phyloP scores from a whole-genome alignment of 2,329 filamentous ascomycete genomes.

The Pseudocercospora musae region DNA sequence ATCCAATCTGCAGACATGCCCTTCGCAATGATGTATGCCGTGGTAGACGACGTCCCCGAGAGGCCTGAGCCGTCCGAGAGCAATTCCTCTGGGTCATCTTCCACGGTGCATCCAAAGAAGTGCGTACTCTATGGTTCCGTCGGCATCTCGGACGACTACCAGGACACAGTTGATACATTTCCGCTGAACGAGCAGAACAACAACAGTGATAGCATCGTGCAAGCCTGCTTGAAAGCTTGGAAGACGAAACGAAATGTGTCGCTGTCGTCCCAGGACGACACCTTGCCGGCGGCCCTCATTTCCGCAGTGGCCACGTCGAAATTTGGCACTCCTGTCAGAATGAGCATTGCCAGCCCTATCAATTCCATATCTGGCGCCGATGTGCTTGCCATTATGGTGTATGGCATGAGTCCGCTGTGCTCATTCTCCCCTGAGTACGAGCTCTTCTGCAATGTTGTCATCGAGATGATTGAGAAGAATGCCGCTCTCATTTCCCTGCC shows the following conservation, averaged over 20 bases:
- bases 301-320: constrained; percentile 34
- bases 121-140: constrained; percentile 29
- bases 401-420: constrained; percentile 40
- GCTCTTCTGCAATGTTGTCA: constrained; percentile 37
- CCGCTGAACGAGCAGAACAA: constrained; percentile 12
- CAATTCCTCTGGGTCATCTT: constrained; percentile 9
- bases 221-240: constrained; percentile 34
- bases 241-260: constrained; percentile 31
- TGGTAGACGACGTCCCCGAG: constrained; percentile 21
- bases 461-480: constrained; percentile 39
- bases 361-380: constrained; percentile 35
- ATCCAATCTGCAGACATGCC: constrained; percentile 27
- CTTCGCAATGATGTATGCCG: constrained; percentile 28
- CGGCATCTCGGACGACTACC: constrained; percentile 29
- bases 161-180: constrained; percentile 26
- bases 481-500: constrained; percentile 41
- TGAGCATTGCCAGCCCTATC: constrained; percentile 38
- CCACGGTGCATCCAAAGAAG: constrained; percentile 12
- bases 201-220: constrained; percentile 16
- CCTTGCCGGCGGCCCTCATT: constrained; percentile 29
- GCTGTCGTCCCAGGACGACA: constrained; percentile 32
- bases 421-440: constrained; percentile 41
- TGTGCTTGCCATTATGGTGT: constrained; percentile 39
- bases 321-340: constrained; percentile 37
- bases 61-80: constrained; percentile 6